A percentile compares a stretch with the other conserved stretches of the same genome.
Evolutionary conservation across 2,329 filamentous ascomycete genomes (phyloP).

Genomic region (Fusarium mangiferae): DNA sequence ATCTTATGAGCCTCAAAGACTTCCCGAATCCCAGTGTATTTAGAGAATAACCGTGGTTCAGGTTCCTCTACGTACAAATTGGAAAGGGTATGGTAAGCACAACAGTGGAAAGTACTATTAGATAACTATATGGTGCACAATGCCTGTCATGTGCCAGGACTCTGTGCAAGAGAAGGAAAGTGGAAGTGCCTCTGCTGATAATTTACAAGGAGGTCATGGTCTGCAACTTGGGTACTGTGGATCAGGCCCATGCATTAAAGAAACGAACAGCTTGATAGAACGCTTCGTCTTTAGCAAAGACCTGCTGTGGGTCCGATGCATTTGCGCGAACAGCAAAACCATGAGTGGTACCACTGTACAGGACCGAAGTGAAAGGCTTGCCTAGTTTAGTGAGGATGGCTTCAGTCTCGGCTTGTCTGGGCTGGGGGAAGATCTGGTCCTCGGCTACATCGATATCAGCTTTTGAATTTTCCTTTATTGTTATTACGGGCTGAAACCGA

Average conservation of each 20-base stretch:
- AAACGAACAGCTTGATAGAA: slow-evolving; percentile 78
- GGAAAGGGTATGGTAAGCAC: fast-evolving
- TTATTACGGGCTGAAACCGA: background rate
- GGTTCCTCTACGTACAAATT: too few species aligned
- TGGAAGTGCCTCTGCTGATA: background rate
- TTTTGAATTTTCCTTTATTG: fast-evolving
- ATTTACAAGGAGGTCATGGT: too few species aligned
- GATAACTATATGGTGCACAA: background rate
- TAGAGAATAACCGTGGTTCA: fast-evolving
- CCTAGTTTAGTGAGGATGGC: slow-evolving; percentile 9
- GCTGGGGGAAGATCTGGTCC: slow-evolving; percentile 11
- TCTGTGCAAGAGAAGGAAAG: background rate
- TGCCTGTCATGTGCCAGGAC: background rate
- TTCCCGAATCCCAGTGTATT: background rate
- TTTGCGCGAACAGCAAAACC: slow-evolving; percentile 77
- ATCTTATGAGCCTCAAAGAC: background rate
- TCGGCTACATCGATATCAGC: slow-evolving; percentile 5
- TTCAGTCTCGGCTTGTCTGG: slow-evolving; percentile 18
- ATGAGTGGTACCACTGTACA: slow-evolving; percentile 75
- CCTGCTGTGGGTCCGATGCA: slow-evolving; percentile 58
- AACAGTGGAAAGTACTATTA: background rate
- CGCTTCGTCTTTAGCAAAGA: slow-evolving; percentile 78
- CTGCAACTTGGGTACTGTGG: too few species aligned
- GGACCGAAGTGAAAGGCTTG: slow-evolving; percentile 69
- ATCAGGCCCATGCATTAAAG: slow-evolving; percentile 66